Evolutionary conservation across 352 stramenopile genomes (phyloP).

Genomic region (Phytophthora syringae): DNA sequence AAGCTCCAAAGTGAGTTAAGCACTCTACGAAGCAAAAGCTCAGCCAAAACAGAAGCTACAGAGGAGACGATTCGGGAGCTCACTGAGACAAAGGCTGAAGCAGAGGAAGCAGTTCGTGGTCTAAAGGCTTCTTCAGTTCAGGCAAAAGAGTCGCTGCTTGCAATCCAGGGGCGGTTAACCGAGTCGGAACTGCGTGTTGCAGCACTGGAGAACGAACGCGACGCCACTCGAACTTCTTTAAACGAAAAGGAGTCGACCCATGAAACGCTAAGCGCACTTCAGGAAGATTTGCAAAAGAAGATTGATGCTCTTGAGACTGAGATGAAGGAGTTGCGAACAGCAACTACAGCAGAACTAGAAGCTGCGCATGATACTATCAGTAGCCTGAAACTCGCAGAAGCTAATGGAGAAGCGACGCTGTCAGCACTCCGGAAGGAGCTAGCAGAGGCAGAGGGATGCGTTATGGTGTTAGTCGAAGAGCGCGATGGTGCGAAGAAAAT

Average conservation of each 20-base stretch:
- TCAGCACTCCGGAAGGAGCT: constrained; percentile 37
- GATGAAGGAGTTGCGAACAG: constrained; percentile 24
- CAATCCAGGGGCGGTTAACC: constrained; percentile 21
- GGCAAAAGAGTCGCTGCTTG: constrained; percentile 22
- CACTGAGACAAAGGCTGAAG: constrained; percentile 26
- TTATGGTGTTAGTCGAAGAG: constrained; percentile 44
- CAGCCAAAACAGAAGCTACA: constrained; percentile 20
- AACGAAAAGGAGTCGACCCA: constrained; percentile 40
- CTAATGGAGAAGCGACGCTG: constrained; percentile 22
- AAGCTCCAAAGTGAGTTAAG: constrained; percentile 39
- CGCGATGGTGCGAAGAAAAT: constrained; percentile 43
- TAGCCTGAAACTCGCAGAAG: constrained; percentile 16
- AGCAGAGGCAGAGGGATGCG: constrained; percentile 38
- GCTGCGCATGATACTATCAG: constrained; percentile 34
- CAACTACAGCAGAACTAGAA: constrained; percentile 26
- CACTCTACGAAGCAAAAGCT: constrained; percentile 27
- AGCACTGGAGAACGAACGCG: constrained; percentile 37
- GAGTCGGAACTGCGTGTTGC: constrained; percentile 29
- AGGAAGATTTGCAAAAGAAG: constrained; percentile 41
- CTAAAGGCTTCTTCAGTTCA: constrained; percentile 23
- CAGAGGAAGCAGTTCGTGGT: constrained; percentile 20
- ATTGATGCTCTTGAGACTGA: constrained; percentile 27
- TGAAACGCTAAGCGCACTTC: constrained; percentile 33
- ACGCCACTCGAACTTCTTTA: constrained; percentile 36
- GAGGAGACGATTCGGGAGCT: constrained; percentile 32